These are phyloP conservation scores for Guadua angustifolia DNA, from an alignment of 176 grass and related monocot species.

Conservation along the genomic window DNA sequence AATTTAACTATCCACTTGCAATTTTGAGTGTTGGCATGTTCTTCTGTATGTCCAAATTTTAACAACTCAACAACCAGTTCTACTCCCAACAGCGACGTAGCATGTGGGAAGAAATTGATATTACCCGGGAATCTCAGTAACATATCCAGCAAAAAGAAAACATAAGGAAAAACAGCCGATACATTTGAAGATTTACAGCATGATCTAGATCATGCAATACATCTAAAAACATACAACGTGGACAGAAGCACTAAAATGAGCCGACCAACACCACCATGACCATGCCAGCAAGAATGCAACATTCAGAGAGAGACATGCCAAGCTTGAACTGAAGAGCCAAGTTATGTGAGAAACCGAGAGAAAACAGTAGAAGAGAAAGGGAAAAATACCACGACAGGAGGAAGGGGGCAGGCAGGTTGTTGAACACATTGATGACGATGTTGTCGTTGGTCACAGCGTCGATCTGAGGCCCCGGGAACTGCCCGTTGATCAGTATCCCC, in stretches of 20 bases:
- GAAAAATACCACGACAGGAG: slow-evolving; percentile 75
- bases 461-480: slow-evolving; percentile 97
- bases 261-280: background rate
- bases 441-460: slow-evolving; percentile 97
- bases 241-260: background rate
- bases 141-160: background rate
- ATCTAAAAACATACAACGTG: background rate
- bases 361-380: background rate
- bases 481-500: slow-evolving; percentile 98
- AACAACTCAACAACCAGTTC: background rate
- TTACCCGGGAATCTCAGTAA: background rate
- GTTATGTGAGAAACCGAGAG: background rate
- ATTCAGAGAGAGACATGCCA: background rate
- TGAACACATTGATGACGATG: slow-evolving; percentile 94
- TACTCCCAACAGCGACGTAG: background rate
- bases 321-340: background rate
- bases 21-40: background rate
- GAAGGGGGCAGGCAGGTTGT: slow-evolving; percentile 79
- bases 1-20: background rate
- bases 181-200: background rate
- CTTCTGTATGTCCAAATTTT: background rate
- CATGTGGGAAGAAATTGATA: background rate
- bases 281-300: background rate
- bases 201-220: background rate
- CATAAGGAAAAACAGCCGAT: background rate